Conservation (phyloP, 2,329 filamentous ascomycete genomes). For the Diaporthe australafricana region DNA sequence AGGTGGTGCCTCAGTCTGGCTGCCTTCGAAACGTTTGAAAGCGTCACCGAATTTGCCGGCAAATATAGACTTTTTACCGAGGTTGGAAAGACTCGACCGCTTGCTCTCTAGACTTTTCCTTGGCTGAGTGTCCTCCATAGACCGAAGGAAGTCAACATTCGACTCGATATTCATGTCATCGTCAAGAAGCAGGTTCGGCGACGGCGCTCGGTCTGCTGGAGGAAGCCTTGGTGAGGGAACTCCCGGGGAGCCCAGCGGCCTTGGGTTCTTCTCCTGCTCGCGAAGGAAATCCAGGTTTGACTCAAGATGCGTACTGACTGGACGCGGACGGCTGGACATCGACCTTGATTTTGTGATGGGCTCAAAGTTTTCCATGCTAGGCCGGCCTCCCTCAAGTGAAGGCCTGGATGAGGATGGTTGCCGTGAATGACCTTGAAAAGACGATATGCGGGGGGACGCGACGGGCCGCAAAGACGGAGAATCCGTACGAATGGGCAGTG, state of each 20-base stretch:
- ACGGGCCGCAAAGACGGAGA: slow-evolving; percentile 41
- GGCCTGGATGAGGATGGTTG: slow-evolving; percentile 67
- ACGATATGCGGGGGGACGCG: slow-evolving; percentile 45
- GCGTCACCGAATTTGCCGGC: slow-evolving; percentile 92
- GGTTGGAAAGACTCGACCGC: slow-evolving; percentile 76
- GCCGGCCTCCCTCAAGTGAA: slow-evolving; percentile 78
- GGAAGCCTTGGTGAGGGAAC: slow-evolving; percentile 48
- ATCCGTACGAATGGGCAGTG: slow-evolving; percentile 34
- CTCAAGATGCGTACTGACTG: slow-evolving; percentile 85
- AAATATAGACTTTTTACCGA: slow-evolving; percentile 83
- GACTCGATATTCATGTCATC: slow-evolving; percentile 77
- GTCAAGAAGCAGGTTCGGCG: slow-evolving; percentile 54
- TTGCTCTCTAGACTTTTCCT: slow-evolving; percentile 76
- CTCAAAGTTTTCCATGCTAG: slow-evolving; percentile 71
- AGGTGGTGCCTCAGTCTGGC: slow-evolving; percentile 46
- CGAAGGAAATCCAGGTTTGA: slow-evolving; percentile 86
- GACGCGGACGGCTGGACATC: slow-evolving; percentile 67
- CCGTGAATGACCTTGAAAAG: slow-evolving; percentile 52
- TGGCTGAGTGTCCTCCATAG: slow-evolving; percentile 74
- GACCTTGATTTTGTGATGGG: slow-evolving; percentile 64
- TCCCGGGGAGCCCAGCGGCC: slow-evolving; percentile 51
- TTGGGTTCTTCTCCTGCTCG: slow-evolving; percentile 74
- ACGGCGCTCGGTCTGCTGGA: slow-evolving; percentile 51
- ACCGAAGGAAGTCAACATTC: slow-evolving; percentile 85
- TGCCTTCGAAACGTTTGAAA: slow-evolving; percentile 88